Conservation (phyloP, 2,329 filamentous ascomycete species). For the Aspergillus tamarii region DNA sequence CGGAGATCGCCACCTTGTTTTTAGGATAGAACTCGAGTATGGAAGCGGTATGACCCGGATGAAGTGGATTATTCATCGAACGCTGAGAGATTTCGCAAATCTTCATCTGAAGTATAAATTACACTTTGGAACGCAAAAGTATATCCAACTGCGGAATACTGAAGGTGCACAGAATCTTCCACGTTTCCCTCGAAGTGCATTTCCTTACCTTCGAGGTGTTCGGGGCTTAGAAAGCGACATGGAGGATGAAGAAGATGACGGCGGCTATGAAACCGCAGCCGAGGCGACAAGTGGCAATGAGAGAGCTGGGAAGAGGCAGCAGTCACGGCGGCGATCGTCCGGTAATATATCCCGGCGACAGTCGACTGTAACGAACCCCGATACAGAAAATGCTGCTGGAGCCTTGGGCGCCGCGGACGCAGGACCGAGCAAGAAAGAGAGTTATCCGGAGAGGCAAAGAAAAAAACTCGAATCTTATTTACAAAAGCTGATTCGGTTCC, state of each 20-base stretch:
- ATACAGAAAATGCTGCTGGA: constrained; percentile 43
- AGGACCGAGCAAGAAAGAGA: constrained; percentile 51
- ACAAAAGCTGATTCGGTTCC: constrained; percentile 90
- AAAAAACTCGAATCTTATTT: constrained; percentile 87
- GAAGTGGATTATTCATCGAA: constrained; percentile 91
- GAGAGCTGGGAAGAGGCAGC: constrained; percentile 53
- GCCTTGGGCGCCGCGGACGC: constrained; percentile 36
- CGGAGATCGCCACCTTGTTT: constrained; percentile 75
- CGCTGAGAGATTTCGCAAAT: constrained; percentile 86
- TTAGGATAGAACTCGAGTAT: constrained; percentile 92
- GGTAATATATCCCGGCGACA: constrained; percentile 61
- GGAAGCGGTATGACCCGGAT: constrained; percentile 93
- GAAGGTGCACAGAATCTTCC: constrained; percentile 78
- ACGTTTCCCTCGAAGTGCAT: constrained; percentile 83
- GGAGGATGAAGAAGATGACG: constrained; percentile 65
- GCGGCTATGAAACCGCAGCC: constrained; percentile 55
- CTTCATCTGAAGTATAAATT: constrained; percentile 93
- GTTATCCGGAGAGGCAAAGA: constrained; percentile 79
- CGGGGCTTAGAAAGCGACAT: constrained; percentile 80
- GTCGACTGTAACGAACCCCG: constrained; percentile 53
- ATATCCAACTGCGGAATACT: constrained; percentile 70
- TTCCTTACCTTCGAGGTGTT: constrained; percentile 84
- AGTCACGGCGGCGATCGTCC: constrained; percentile 53
- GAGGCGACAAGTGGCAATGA: constrained; percentile 73
- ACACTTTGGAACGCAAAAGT: constrained; percentile 79